Base-by-base conservation (phyloP, 768 basidiomycete species). In the Suillus tomentosus region DNA sequence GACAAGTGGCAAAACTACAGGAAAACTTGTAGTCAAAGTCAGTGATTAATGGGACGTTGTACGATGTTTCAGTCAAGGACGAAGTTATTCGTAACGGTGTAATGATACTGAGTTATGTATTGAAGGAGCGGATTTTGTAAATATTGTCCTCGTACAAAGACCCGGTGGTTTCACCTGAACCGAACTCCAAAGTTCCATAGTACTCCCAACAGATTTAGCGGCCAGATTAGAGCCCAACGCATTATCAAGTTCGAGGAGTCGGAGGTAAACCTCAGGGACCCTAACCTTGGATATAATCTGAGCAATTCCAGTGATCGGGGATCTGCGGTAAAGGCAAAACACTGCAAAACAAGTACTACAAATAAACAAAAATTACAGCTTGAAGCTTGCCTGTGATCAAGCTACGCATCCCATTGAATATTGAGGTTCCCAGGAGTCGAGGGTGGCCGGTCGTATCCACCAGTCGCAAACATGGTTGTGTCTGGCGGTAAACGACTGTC, bases 21-120 rank as follows among this genome's bases (percentile, higher is more conserved):
- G 96, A 3, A 99, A 99, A 74, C 75, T 99, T 70, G 67, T 99
- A 59, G 80, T 98, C 68, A 92, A 91, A 73, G 82, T 94, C 22
- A 71, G 70, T 3, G 63, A 78, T 48, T 63, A 66, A 58, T 34
- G 15, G 19, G 3, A 27, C 11, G 10, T 17, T 40, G 22, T 39
- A 27, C 14, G 24, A 40, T 17, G 17, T 42, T 19, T 11, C n/a
- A 55, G 5, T 27, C 39, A 27, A 40, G 19, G 34, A 10, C 1
- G 51, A 53, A n/a, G 31, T 11, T n/a, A 3, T 39, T 3, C 0
- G 3, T 15, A 6, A 39, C 5, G 11, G 39, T 58, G n/a, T 24
- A 22, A n/a, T 13, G 2, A 11, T n/a, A 10, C 2, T 61, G 31
- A 53, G 17, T 34, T 17, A 5, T 34, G 37, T 56, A 50, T 50